Percentiles rank a stretch among this genome's conserved stretches.
Evolutionary conservation across 306 rosid species (phyloP).

Genomic region (Benincasa hispida): DNA sequence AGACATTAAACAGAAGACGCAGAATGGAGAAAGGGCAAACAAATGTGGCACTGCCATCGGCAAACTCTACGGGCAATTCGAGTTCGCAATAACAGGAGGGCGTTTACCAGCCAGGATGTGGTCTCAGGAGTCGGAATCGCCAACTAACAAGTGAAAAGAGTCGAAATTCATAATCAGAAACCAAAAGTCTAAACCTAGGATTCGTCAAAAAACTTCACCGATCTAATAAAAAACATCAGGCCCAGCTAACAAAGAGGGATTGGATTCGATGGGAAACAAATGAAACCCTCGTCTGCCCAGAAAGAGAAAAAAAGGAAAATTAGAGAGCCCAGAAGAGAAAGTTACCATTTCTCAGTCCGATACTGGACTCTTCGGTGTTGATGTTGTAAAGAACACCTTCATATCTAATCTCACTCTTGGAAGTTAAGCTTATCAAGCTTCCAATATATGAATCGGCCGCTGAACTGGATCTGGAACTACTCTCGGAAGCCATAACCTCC

Average conservation of each 20-base stretch:
- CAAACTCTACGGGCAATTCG: background rate
- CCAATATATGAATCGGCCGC: slow-evolving; percentile 73
- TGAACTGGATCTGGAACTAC: slow-evolving; percentile 45
- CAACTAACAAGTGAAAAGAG: background rate
- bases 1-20: background rate
- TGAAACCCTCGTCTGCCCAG: background rate
- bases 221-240: background rate
- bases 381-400: slow-evolving; percentile 62
- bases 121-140: background rate
- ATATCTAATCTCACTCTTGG: slow-evolving; percentile 77
- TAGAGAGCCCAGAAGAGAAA: background rate
- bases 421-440: slow-evolving; percentile 69
- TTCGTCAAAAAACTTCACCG: background rate
- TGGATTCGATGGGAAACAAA: background rate
- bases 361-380: slow-evolving; percentile 74
- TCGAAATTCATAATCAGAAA: slow-evolving; percentile 3
- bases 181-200: background rate
- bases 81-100: background rate
- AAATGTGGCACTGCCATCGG: background rate
- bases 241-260: background rate
- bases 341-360: slow-evolving; percentile 61
- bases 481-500: slow-evolving; percentile 51
- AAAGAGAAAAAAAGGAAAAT: background rate
- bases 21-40: background rate
- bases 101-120: background rate